Evolutionary conservation across 768 basidiomycete genomes (phyloP), one percentile per base, ranked within the genome.

Genomic region (Hericium alpestre): DNA sequence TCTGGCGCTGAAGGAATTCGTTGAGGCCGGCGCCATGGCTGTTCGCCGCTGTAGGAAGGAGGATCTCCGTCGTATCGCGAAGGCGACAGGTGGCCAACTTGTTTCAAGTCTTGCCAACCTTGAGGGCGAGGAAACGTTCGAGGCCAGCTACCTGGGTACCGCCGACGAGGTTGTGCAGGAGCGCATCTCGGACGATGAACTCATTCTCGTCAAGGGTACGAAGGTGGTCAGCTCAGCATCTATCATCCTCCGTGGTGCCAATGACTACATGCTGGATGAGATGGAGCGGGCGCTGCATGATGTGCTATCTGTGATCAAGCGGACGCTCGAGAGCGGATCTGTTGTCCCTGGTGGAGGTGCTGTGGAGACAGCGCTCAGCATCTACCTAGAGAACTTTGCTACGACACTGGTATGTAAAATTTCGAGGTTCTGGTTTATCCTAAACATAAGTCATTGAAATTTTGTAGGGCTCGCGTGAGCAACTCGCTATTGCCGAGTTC

Each of bases 241-340:
- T 18, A 89, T 99, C 65, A 82, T 99, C 57, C 77, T 99, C 58
- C 82, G 96, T 55, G 96, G 96, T 48, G 96, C 96, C 27, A 99
- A 98, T 70, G 96, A 99, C 71, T 97, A 95, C 71, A 93, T 97
- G 90, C 74, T 98, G 64, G 96, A 99, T 69, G 96, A 99, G 78
- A 99, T 98, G 96, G 96, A 99, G 73, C 78, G 96, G 51, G 87
- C 92, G 0, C 71, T 98, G 64, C 95, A 99, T 68, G 96, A 99
- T 69, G 89, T 90, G 1, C 71, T 98, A 60, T 95, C 90, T 27
- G 81, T 96, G 65, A 92, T 97, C 75, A 99, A 99, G 76, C 82
- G 95, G 57, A 98, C 96, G 5, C 73, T 98, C 50, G 96, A 99
- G 76, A 94, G 93, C 64, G 96, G 95, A 9, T 72, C 87, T 37